A percentile compares a stretch with the other conserved stretches of the same genome.
Conservation (phyloP, 768 basidiomycete species). For the Mycena latifolia region DNA sequence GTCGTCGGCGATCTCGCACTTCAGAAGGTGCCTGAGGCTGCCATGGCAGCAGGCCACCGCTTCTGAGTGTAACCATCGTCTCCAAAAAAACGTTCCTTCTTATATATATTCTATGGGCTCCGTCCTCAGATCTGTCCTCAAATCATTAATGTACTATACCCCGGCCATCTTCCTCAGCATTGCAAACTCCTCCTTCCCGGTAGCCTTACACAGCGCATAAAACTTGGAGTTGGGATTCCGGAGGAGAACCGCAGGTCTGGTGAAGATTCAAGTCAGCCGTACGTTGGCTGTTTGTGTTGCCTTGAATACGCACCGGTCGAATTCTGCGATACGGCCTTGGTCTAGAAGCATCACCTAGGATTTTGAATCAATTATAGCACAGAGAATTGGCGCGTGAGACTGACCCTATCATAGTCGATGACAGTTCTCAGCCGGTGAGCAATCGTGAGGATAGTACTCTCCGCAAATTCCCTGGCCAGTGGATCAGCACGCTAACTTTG, state of each 20-base stretch:
- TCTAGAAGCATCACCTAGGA: slow-evolving; percentile 81
- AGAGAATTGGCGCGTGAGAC: slow-evolving; percentile 39
- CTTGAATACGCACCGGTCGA: slow-evolving; percentile 61
- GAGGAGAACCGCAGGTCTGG: slow-evolving; percentile 67
- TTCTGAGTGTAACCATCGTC: neutral
- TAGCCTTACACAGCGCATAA: slow-evolving; percentile 77
- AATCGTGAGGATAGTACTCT: slow-evolving; percentile 87
- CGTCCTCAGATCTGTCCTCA: too few relatives aligned
- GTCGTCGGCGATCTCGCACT: neutral
- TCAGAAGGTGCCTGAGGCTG: neutral
- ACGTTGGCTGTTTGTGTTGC: neutral
- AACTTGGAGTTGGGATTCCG: slow-evolving; percentile 71
- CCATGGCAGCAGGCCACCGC: too few relatives aligned
- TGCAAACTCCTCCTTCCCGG: slow-evolving; percentile 78
- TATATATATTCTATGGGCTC: too few relatives aligned
- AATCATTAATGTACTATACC: slow-evolving; percentile 35
- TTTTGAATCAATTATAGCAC: neutral
- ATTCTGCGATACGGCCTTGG: slow-evolving; percentile 83
- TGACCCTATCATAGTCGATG: slow-evolving; percentile 86
- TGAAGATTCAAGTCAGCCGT: slow-evolving; percentile 7
- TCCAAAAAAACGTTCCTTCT: too few relatives aligned
- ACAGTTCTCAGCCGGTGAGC: slow-evolving; percentile 85
- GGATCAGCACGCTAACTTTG: neutral
- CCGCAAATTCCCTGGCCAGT: slow-evolving; percentile 72
- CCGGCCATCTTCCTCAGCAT: slow-evolving; percentile 78